Conservation (phyloP, 495 filamentous ascomycete species). For the Tuber brumale region DNA sequence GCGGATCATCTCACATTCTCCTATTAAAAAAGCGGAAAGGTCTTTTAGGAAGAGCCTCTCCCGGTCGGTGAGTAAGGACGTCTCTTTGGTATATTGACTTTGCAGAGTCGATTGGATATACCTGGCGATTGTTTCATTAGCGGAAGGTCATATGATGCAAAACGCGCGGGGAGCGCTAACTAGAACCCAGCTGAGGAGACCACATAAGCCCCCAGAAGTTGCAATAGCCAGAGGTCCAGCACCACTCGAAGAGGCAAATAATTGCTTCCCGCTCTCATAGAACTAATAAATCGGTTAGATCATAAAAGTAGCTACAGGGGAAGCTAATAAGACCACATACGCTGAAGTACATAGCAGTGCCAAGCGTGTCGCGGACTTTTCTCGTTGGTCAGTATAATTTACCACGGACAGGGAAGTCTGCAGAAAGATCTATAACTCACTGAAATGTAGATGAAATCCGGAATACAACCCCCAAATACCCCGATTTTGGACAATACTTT, state of each 20-base stretch:
- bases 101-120: conserved; percentile 72
- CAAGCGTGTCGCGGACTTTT: conserved; percentile 73
- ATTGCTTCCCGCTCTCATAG: conserved; percentile 83
- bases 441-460: conserved; percentile 73
- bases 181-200: conserved; percentile 72
- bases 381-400: conserved; percentile 23
- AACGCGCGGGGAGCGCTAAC: conserved; percentile 50
- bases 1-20: conserved; percentile 54
- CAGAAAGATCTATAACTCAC: conserved; percentile 47
- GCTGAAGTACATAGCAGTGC: conserved; percentile 83
- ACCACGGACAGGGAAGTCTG: background rate
- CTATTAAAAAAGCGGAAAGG: conserved; percentile 60
- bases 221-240: conserved; percentile 67
- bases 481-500: conserved; percentile 69
- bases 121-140: conserved; percentile 44
- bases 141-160: background rate
- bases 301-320: background rate
- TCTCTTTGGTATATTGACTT: conserved; percentile 80
- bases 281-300: conserved; percentile 26
- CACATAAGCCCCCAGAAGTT: conserved; percentile 68
- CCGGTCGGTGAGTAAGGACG: conserved; percentile 60
- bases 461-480: conserved; percentile 77
- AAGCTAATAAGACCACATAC: conserved; percentile 43
- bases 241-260: conserved; percentile 66
- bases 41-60: conserved; percentile 57